phyloP scores from a whole-genome alignment of 2,329 filamentous ascomycete genomes.

The Zymoseptoria crescenta region DNA sequence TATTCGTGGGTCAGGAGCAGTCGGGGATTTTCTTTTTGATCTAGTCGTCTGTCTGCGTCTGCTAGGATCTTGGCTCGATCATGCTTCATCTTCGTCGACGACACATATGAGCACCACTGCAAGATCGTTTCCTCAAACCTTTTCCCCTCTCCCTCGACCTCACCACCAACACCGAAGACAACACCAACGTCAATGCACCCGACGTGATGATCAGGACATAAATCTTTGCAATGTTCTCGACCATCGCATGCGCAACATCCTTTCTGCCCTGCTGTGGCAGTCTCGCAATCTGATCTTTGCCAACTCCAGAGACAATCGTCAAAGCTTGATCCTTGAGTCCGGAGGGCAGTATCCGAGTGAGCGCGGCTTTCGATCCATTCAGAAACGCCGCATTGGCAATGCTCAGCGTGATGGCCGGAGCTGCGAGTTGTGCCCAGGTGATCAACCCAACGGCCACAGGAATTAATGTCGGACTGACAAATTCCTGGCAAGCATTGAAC shows the following conservation, averaged over 20 bases:
- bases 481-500: conserved; percentile 2
- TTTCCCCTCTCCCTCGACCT: neutral
- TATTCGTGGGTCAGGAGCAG: too few species aligned
- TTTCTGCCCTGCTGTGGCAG: conserved; percentile 3
- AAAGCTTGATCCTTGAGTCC: neutral
- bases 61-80: too few species aligned
- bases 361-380: conserved; percentile 1
- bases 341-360: conserved; percentile 1
- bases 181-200: conserved; percentile 5
- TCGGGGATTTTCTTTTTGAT: too few species aligned
- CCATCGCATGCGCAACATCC: conserved; percentile 3
- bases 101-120: too few species aligned
- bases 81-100: too few species aligned
- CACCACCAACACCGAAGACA: conserved; percentile 1
- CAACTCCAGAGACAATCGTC: conserved; percentile 1
- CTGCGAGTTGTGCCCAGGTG: conserved; percentile 6
- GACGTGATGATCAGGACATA: conserved; percentile 7
- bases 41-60: too few species aligned
- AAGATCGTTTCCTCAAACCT: too few species aligned
- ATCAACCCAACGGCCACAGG: conserved; percentile 4
- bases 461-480: conserved; percentile 1
- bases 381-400: conserved; percentile 7
- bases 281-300: conserved; percentile 3
- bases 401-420: conserved; percentile 5
- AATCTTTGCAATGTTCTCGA: conserved; percentile 1